These are phyloP conservation scores for Neltuma alba DNA, from an alignment of 306 rosid species.

Conservation along the genomic window DNA sequence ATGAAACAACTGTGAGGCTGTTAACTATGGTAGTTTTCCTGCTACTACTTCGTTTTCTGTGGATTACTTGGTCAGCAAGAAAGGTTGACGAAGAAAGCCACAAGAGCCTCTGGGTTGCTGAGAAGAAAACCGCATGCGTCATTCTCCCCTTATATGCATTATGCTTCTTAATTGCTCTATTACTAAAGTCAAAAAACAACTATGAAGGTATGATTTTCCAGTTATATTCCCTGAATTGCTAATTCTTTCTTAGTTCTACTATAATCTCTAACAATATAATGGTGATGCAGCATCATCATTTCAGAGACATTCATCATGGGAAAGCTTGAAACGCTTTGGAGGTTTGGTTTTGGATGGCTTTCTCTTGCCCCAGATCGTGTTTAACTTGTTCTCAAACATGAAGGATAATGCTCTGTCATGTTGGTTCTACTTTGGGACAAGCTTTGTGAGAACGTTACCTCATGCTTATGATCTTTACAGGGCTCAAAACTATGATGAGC, in stretches of 20 bases:
- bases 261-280: neutral
- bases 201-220: neutral
- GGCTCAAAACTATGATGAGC: slow-evolving; percentile 29
- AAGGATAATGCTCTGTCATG: slow-evolving; percentile 39
- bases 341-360: slow-evolving; percentile 48
- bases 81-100: slow-evolving; percentile 1
- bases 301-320: slow-evolving; percentile 20
- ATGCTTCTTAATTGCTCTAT: slow-evolving; percentile 27
- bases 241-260: neutral
- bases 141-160: slow-evolving; percentile 21
- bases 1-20: slow-evolving; percentile 44
- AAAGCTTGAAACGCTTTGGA: slow-evolving; percentile 35
- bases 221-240: neutral
- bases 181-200: neutral
- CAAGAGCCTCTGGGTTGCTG: slow-evolving; percentile 39
- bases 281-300: neutral
- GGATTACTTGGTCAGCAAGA: slow-evolving; percentile 45
- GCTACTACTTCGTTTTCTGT: slow-evolving; percentile 44
- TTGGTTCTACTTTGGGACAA: slow-evolving; percentile 51
- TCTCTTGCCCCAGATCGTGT: slow-evolving; percentile 55
- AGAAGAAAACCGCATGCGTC: slow-evolving; percentile 34
- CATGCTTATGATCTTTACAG: slow-evolving; percentile 58
- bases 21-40: slow-evolving; percentile 45
- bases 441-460: slow-evolving; percentile 44
- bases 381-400: slow-evolving; percentile 40